Evolutionary conservation across 371 early-diverging fungal species (phyloP).

Genomic region (Actinomortierella ambigua): DNA sequence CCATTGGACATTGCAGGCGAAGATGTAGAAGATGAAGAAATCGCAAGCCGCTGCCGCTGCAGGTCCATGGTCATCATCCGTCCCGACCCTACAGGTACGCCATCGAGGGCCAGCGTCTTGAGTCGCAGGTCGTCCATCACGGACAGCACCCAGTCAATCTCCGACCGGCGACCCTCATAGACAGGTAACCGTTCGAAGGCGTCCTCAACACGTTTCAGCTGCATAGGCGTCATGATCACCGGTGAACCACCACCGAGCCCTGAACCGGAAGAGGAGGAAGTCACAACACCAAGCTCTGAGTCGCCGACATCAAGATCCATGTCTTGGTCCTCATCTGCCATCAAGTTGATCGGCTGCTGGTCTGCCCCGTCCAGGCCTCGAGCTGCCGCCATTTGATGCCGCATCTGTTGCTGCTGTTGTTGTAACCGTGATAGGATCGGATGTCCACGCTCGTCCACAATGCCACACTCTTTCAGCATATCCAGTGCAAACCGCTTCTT

Average conservation of each 20-base stretch:
- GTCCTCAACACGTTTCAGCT: constrained; percentile 21
- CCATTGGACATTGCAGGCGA: constrained; percentile 19
- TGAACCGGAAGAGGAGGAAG: too few species aligned
- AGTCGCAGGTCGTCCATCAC: constrained; percentile 45
- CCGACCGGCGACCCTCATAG: constrained; percentile 37
- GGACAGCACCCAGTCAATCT: constrained; percentile 45
- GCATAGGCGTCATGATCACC: not conserved
- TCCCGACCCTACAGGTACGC: constrained; percentile 26
- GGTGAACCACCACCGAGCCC: not conserved
- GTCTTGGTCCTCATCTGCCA: constrained; percentile 12
- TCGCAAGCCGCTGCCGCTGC: constrained; percentile 38
- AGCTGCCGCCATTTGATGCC: too few species aligned
- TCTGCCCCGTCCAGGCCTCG: not conserved
- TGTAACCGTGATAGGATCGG: constrained; percentile 18
- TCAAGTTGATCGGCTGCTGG: too few species aligned
- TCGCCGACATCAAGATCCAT: constrained; percentile 45
- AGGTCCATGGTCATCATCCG: constrained; percentile 46
- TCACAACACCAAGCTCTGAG: constrained; percentile 10
- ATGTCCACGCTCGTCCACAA: constrained; percentile 33
- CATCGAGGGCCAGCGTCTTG: constrained; percentile 39
- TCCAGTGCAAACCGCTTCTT: constrained; percentile 45
- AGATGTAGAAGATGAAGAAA: constrained; percentile 40
- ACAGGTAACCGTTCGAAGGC: constrained; percentile 37
- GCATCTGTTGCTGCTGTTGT: not conserved
- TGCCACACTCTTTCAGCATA: constrained; percentile 39